Percentiles rank a stretch among this genome's conserved stretches.
phyloP scores from a whole-genome alignment of 768 basidiomycete species.

The Tylopilus sp. region DNA sequence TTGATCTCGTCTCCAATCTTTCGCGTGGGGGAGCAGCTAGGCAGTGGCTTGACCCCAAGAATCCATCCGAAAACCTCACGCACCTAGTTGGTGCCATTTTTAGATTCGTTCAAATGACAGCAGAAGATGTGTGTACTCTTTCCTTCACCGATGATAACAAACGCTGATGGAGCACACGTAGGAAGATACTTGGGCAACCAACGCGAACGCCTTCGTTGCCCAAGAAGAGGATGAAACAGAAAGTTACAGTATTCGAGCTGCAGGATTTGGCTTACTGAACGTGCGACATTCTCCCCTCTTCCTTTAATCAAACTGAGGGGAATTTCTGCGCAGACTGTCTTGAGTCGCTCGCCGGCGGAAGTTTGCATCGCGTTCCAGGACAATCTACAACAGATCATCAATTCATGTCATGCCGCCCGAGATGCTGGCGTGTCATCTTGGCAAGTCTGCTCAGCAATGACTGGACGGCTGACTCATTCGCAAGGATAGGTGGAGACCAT shows the following conservation, averaged over 20 bases:
- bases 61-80: conserved; percentile 37
- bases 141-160: neutral
- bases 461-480: conserved; percentile 2
- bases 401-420: conserved; percentile 52
- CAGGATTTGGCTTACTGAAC: conserved; percentile 78
- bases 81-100: conserved; percentile 56
- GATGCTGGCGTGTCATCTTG: conserved; percentile 59
- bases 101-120: conserved; percentile 80
- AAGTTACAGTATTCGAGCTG: conserved; percentile 75
- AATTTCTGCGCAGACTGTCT: conserved; percentile 43
- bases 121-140: conserved; percentile 67
- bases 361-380: conserved; percentile 53
- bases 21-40: conserved; percentile 62
- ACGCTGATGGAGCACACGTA: conserved; percentile 29
- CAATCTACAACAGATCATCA: conserved; percentile 52
- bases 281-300: conserved; percentile 38
- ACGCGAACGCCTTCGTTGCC: conserved; percentile 89
- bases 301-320: neutral
- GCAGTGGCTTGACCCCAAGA: conserved; percentile 53
- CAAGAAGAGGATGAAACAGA: conserved; percentile 94
- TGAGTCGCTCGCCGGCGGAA: conserved; percentile 51
- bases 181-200: conserved; percentile 89
- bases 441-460: conserved; percentile 35
- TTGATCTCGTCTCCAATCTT: conserved; percentile 75
- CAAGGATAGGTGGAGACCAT: conserved; percentile 76